These are phyloP conservation scores for Wickerhamomyces rabaulensis DNA, from an alignment of 805 yeast species.

Conservation along the genomic window DNA sequence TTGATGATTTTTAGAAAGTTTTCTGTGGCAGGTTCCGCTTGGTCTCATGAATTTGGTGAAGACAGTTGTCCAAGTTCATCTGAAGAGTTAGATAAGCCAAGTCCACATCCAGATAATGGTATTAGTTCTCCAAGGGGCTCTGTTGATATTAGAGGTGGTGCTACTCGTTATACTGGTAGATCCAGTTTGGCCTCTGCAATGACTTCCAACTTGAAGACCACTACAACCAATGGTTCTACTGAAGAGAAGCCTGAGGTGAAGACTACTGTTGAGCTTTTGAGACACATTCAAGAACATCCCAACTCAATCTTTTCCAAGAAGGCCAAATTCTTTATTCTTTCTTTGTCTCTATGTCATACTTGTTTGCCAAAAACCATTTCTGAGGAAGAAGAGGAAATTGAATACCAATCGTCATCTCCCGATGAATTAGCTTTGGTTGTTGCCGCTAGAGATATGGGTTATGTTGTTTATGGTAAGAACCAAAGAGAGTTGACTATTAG, in stretches of 20 bases:
- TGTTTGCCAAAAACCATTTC: slow-evolving; percentile 66
- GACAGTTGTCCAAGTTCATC: background rate
- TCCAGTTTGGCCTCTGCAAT: slow-evolving; percentile 52
- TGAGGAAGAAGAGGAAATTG: slow-evolving; percentile 42
- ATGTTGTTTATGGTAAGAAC: slow-evolving; percentile 67
- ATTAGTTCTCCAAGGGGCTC: slow-evolving; percentile 24
- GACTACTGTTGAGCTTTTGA: slow-evolving; percentile 62
- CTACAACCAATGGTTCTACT: background rate
- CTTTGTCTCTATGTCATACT: slow-evolving; percentile 84
- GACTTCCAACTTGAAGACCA: slow-evolving; percentile 5
- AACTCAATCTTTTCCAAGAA: slow-evolving; percentile 60
- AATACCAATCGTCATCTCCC: slow-evolving; percentile 93
- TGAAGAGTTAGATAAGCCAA: background rate
- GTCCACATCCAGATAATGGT: background rate
- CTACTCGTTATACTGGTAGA: slow-evolving; percentile 41
- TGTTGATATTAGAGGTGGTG: slow-evolving; percentile 35
- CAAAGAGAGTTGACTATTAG: slow-evolving; percentile 58
- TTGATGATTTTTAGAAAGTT: slow-evolving; percentile 88
- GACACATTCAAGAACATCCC: slow-evolving; percentile 69
- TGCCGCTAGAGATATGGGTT: slow-evolving; percentile 96
- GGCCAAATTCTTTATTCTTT: slow-evolving; percentile 73
- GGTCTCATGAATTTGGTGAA: slow-evolving; percentile 72
- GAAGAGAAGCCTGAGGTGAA: slow-evolving; percentile 23
- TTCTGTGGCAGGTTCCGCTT: slow-evolving; percentile 81
- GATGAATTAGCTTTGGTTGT: slow-evolving; percentile 91